Base-by-base conservation (phyloP, 139 green algal species). In the Tetratostichococcus sp. region DNA sequence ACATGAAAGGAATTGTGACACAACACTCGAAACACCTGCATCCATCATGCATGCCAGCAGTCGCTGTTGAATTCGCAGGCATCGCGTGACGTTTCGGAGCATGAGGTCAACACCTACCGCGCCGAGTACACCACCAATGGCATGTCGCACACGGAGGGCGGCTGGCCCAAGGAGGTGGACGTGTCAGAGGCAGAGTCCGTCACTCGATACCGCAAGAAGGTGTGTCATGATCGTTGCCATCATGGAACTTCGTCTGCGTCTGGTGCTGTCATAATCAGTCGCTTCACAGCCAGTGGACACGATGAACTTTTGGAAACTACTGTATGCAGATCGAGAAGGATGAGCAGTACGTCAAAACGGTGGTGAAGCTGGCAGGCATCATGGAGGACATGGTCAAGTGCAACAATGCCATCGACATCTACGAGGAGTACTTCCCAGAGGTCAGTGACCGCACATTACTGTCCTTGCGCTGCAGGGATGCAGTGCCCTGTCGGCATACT, bases 371-470 rank as follows among this genome's bases (percentile, higher is more conserved):
- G 42, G 90, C 89, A 0, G 58, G 39, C 0, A 28, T 82, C 2
- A 83, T 94, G 39, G 93, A 98, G 81, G 87, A 89, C 26, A 74
- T 97, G 1, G 80, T 97, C 11, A 95, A 94, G 77, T 86, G 96
- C 79, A 98, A 98, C 85, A 97, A 97, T 71, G 90, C 92, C 0
- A 88, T 98, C 19, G 94, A 98, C 80, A 97, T 98, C 50, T 98
- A 98, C 75, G 81, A 97, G 84, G 84, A 97, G 77, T 98, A 97
- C 88, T 98, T 95, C 75, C 70, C 31, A 28, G 80, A 69, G 65
- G 39, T 62, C 8, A 8, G 39, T n/a, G n/a, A n/a, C n/a, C n/a
- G n/a, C n/a, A n/a, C n/a, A n/a, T n/a, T n/a, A n/a, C n/a, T n/a
- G n/a, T n/a, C n/a, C n/a, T n/a, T n/a, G n/a, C n/a, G n/a, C n/a